Percentiles rank a stretch among this genome's conserved stretches.
Evolutionary conservation across 768 basidiomycete species (phyloP).

Genomic region (Mycena polygramma): DNA sequence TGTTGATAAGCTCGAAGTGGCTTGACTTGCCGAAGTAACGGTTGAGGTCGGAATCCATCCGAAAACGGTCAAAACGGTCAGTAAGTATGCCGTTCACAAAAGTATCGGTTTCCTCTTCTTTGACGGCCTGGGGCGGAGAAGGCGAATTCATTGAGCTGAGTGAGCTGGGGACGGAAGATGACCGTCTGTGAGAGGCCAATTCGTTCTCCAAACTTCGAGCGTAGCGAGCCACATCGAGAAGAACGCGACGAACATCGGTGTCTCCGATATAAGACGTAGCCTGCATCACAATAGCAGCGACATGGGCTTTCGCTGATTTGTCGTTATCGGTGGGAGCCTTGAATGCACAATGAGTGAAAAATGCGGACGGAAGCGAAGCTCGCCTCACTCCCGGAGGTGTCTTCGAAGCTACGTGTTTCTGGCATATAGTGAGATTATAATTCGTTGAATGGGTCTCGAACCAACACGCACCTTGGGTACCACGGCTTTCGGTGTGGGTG

Average conservation of each 20-base stretch:
- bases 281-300: conserved; percentile 30
- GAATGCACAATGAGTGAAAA: not conserved
- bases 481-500: not conserved
- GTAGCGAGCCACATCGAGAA: conserved; percentile 34
- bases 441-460: not conserved
- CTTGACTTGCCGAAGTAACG: conserved; percentile 51
- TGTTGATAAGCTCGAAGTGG: conserved; percentile 46
- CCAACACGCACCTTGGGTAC: conserved; percentile 11
- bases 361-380: not conserved
- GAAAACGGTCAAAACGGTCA: conserved; percentile 36
- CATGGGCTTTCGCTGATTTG: conserved; percentile 29
- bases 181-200: not conserved
- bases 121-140: not conserved
- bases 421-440: not conserved
- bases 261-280: conserved; percentile 31
- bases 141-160: not conserved
- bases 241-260: conserved; percentile 26
- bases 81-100: conserved; percentile 28
- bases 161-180: conserved; percentile 8
- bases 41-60: conserved; percentile 28
- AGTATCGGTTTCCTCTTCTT: conserved; percentile 24
- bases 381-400: conserved; percentile 2
- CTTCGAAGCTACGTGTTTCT: conserved; percentile 4
- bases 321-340: not conserved
- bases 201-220: conserved; percentile 31